A percentile compares a stretch with the other conserved stretches of the same genome.
These are phyloP conservation scores for Trametes cubensis DNA, from an alignment of 768 basidiomycete species.

Conservation along the genomic window DNA sequence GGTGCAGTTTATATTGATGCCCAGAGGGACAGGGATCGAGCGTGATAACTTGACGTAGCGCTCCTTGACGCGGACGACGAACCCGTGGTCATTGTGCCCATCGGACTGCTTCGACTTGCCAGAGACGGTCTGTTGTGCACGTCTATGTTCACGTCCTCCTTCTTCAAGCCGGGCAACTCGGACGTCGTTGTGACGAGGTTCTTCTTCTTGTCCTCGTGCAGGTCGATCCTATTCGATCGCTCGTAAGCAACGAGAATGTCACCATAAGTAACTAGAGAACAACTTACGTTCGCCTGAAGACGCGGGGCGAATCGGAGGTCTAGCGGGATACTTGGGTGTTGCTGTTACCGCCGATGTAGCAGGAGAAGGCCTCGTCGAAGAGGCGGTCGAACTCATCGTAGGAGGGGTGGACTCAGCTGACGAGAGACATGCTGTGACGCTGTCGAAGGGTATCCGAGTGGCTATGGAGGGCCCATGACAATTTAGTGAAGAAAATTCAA, in stretches of 20 bases:
- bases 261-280: neutral
- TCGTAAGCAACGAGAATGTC: neutral
- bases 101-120: slow-evolving; percentile 42
- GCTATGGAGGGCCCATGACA: too few relatives aligned
- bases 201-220: slow-evolving; percentile 46
- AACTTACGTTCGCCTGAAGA: slow-evolving; percentile 26
- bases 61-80: slow-evolving; percentile 49
- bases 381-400: slow-evolving; percentile 46
- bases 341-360: slow-evolving; percentile 18
- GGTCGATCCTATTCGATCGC: slow-evolving; percentile 42
- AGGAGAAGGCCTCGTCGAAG: slow-evolving; percentile 42
- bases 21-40: slow-evolving; percentile 49
- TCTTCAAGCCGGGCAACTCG: slow-evolving; percentile 57
- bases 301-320: slow-evolving; percentile 1
- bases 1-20: slow-evolving; percentile 48
- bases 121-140: slow-evolving; percentile 50
- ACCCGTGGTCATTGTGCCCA: slow-evolving; percentile 40
- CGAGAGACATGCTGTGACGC: slow-evolving; percentile 38
- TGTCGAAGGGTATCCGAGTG: neutral
- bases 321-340: slow-evolving; percentile 16
- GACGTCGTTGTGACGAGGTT: slow-evolving; percentile 53
- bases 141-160: slow-evolving; percentile 51
- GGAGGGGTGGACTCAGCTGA: slow-evolving; percentile 44
- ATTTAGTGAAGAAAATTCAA: too few relatives aligned
- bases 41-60: slow-evolving; percentile 53